Evolutionary conservation across 768 basidiomycete genomes (phyloP).

Genomic region (Mycena rosella): DNA sequence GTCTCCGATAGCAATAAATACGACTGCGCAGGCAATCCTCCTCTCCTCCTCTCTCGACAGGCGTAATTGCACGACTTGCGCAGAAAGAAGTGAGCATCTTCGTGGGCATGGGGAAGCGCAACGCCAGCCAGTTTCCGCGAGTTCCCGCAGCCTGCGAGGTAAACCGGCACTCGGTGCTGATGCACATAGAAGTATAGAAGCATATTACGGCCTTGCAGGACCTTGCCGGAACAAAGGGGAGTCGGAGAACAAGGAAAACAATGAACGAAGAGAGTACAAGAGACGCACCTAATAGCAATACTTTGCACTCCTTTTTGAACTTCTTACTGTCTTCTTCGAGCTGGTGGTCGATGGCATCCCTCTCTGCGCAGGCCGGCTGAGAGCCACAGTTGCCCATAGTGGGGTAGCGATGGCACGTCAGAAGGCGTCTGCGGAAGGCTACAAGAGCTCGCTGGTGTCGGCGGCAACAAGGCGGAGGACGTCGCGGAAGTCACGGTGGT

Average conservation of each 20-base stretch:
- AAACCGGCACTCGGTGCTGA: neutral
- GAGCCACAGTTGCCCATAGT: conserved; percentile 37
- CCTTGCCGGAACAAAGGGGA: conserved; percentile 15
- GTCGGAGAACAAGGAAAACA: conserved; percentile 20
- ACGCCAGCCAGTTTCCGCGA: too few species aligned
- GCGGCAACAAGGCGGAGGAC: too few species aligned
- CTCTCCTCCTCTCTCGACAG: too few species aligned
- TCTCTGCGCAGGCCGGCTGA: conserved; percentile 27
- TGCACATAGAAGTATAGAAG: neutral
- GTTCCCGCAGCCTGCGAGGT: too few species aligned
- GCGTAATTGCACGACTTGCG: neutral
- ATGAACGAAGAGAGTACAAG: conserved; percentile 22
- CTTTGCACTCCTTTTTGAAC: conserved; percentile 71
- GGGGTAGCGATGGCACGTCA: neutral
- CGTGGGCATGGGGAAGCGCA: too few species aligned
- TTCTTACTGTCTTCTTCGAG: conserved; percentile 67
- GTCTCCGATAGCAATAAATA: neutral
- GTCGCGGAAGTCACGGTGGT: too few species aligned
- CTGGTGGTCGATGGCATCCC: conserved; percentile 70
- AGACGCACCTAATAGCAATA: conserved; percentile 64
- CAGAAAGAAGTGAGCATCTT: too few species aligned
- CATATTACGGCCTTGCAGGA: neutral
- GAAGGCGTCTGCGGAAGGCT: neutral
- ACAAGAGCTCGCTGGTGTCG: neutral
- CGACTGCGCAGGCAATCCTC: too few species aligned